Base-by-base conservation (phyloP, 495 filamentous ascomycete genomes). In the Hypoxylon cercidicola region DNA sequence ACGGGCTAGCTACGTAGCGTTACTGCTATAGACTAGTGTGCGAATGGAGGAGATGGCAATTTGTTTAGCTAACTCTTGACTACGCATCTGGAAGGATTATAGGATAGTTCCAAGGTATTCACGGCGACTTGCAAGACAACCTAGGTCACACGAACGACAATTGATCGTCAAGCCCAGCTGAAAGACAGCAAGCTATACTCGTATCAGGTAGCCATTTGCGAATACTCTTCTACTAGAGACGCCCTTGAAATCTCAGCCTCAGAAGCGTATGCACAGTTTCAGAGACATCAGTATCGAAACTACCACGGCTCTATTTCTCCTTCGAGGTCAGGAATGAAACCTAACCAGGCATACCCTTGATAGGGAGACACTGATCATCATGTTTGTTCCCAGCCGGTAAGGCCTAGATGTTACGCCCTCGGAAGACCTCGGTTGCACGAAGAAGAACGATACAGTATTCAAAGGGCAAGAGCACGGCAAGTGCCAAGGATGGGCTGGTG, bases 131-230 rank as follows among this genome's bases (percentile, higher is more conserved):
- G n/a, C 13, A 41, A 41, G 39, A 41, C 39, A 41, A 16, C n/a
- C 3, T 8, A 41, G 39, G 39, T 41, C n/a, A 41, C 39, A 41
- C 39, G 16, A n/a, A 16, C n/a, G n/a, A 15, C 12, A 15, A 41
- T 16, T 41, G 15, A 2, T 16, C 13, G n/a, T 16, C 5, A 15
- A 41, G 5, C 39, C n/a, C n/a, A 41, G 39, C 39, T 41, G 39
- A 41, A 41, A 16, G 15, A 3, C 11, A 15, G n/a, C 1, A n/a
- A 41, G 8, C 1, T 41, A 15, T 8, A 41, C 9, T 13, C 3
- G 39, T 41, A 41, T 16, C 39, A 41, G n/a, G n/a, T 41, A 41
- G 39, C 39, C 39, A 41, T n/a, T 41, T 16, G 39, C 3, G 11
- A n/a, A 37, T 4, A 5, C 13, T 12, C 10, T 37, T 2, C 34